Base-by-base conservation (phyloP, 176 grass and related monocot genomes). In the Pharus latifolius region DNA sequence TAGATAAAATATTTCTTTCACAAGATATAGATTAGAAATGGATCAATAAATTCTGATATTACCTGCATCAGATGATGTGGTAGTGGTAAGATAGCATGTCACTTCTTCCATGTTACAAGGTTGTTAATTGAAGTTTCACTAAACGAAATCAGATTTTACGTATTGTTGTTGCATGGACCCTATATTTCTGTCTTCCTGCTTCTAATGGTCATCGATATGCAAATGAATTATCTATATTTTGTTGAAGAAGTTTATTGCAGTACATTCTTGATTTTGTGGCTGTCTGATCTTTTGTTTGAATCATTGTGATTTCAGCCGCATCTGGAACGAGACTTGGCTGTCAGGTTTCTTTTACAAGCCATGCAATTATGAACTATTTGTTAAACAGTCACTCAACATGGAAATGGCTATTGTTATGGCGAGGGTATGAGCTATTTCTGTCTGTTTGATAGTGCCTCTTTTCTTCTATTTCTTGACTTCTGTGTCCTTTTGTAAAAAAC, bases 381-480 rank as follows among this genome's bases (percentile, higher is more conserved):
- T 98, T 54, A 98, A 98, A 77, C 95, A 98, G 54, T 98, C 95
- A 45, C 78, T 98, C 18, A 98, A 98, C 70, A 98, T 98, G 95
- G 95, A 98, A 83, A 98, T 98, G 95, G 86, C 95, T 76, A 98
- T 98, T 72, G 49, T 93, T 80, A 88, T 98, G 95, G 95, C 95
- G 87, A 88, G 71, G 87, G 95, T 98, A 88, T 75, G 88, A 54
- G 17, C 3, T 53, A 35, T 73, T 60, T 19, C 16, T 49, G 3
- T 56, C 28, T 73, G 42, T 48, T 16, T 49, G 10, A 27, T 76
- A 64, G 19, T 69, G 54, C 47, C 14, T 15, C 5, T 50, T 45
- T 51, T 22, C 26, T 44, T 69, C 38, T 26, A 29, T 74, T 54
- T 48, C 27, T 29, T 80, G 45, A 58, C 12, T 29, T 26, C 29